These are phyloP conservation scores for Trematosphaeria pertusa DNA, from an alignment of 2,329 filamentous ascomycete genomes.

Conservation along the genomic window DNA sequence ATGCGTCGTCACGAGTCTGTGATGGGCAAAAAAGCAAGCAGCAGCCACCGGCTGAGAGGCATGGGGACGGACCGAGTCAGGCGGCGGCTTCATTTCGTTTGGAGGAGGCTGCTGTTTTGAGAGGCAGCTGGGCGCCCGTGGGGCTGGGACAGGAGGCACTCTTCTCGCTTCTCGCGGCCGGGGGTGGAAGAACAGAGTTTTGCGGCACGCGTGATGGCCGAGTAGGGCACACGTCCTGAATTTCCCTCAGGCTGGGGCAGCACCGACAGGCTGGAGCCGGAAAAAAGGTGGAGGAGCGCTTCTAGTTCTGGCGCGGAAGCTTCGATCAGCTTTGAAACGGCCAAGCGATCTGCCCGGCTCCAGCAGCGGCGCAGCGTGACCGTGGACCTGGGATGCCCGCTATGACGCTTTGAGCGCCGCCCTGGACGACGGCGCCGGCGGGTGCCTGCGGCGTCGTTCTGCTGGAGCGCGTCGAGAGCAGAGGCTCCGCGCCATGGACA, in stretches of 20 bases:
- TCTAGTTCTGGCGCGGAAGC: constrained; percentile 21
- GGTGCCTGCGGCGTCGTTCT: constrained; percentile 3
- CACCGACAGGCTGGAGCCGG: constrained; percentile 41
- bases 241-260: constrained; percentile 12
- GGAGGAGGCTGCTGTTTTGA: neutral
- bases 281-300: constrained; percentile 27
- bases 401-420: constrained; percentile 27
- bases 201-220: constrained; percentile 11
- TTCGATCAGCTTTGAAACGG: constrained; percentile 25
- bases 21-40: neutral
- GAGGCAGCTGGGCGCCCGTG: neutral
- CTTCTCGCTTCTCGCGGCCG: too few species aligned
- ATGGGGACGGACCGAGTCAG: neutral
- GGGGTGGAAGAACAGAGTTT: constrained; percentile 1
- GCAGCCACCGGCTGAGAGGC: neutral
- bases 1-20: too few species aligned
- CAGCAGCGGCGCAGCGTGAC: constrained; percentile 31
- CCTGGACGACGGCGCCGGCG: constrained; percentile 17
- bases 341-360: constrained; percentile 36
- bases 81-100: constrained; percentile 1
- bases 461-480: too few species aligned
- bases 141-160: neutral
- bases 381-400: constrained; percentile 34
- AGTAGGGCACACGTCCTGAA: constrained; percentile 15
- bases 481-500: too few species aligned